phyloP scores from a whole-genome alignment of 768 basidiomycete species.

The Pilatotrama ljubarskyi region DNA sequence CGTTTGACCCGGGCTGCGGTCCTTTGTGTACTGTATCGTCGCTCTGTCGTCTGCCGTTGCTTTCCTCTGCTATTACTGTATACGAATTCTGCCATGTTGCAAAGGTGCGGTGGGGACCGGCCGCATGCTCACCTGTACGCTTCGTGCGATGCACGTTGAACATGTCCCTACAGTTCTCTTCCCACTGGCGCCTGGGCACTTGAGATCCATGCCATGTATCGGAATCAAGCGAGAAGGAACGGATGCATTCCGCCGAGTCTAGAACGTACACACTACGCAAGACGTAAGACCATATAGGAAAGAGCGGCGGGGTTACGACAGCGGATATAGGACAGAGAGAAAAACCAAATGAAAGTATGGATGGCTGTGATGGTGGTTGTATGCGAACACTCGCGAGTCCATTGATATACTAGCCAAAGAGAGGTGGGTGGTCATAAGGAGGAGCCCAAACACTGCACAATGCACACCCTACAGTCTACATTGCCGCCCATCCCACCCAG shows the following conservation, averaged over 20 bases:
- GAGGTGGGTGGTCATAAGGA: background rate
- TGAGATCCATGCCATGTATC: background rate
- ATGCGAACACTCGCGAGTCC: background rate
- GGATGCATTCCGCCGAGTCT: background rate
- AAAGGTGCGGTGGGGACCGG: no score
- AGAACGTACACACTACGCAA: slow-evolving; percentile 1
- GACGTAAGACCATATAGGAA: no score
- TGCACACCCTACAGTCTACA: background rate
- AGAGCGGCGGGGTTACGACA: background rate
- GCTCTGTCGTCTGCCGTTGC: no score
- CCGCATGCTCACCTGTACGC: no score
- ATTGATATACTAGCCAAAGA: background rate
- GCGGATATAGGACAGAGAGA: background rate
- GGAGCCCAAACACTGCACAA: background rate
- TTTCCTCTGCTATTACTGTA: no score
- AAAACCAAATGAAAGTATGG: background rate
- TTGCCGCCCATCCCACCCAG: background rate
- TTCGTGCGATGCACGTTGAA: no score
- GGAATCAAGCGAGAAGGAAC: no score
- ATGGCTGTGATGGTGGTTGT: background rate
- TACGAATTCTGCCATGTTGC: no score
- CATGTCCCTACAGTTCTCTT: no score
- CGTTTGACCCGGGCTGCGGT: no score
- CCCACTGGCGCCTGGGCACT: no score
- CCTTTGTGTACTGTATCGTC: no score